Evolutionary conservation across 2,329 filamentous ascomycete genomes (phyloP).

Genomic region (Magnaporthiopsis poae): DNA sequence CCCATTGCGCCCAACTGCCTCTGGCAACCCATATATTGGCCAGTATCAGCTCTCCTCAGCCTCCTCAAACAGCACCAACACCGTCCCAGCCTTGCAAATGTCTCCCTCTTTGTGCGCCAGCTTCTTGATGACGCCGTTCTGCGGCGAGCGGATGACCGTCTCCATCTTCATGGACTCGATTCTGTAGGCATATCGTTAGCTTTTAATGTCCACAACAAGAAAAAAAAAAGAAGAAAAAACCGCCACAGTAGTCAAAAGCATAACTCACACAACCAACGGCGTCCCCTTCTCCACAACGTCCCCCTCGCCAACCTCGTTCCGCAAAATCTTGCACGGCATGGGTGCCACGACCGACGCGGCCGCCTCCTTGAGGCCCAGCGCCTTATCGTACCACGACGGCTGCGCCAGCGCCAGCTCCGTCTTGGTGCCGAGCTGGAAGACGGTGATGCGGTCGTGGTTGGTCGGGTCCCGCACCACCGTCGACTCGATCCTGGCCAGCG

Average conservation of each 20-base stretch:
- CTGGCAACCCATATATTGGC: not conserved
- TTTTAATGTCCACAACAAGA: not conserved
- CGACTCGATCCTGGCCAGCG: slow-evolving; percentile 66
- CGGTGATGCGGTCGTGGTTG: slow-evolving; percentile 47
- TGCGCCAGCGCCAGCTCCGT: slow-evolving; percentile 46
- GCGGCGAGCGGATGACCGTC: slow-evolving; percentile 69
- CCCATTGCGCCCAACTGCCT: not conserved
- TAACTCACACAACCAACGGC: slow-evolving; percentile 66
- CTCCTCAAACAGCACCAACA: slow-evolving; percentile 64
- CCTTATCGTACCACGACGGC: slow-evolving; percentile 78
- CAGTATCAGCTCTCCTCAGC: slow-evolving; percentile 9
- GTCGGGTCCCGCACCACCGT: slow-evolving; percentile 56
- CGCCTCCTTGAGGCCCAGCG: slow-evolving; percentile 69
- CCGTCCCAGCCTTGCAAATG: slow-evolving; percentile 67
- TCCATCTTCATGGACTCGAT: slow-evolving; percentile 91
- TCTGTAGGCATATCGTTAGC: slow-evolving; percentile 28
- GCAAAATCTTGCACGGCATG: slow-evolving; percentile 94
- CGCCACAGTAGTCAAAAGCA: no score
- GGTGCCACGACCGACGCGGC: slow-evolving; percentile 78
- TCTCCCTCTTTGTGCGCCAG: slow-evolving; percentile 68
- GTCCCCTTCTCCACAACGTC: slow-evolving; percentile 76
- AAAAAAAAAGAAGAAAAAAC: no score
- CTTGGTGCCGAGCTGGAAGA: slow-evolving; percentile 64
- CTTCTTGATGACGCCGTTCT: slow-evolving; percentile 60
- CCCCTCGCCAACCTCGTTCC: slow-evolving; percentile 77